A percentile compares a stretch with the other conserved stretches of the same genome.
Evolutionary conservation across 2,329 filamentous ascomycete genomes (phyloP).

Genomic region (Colletotrichum neosansevieriae): DNA sequence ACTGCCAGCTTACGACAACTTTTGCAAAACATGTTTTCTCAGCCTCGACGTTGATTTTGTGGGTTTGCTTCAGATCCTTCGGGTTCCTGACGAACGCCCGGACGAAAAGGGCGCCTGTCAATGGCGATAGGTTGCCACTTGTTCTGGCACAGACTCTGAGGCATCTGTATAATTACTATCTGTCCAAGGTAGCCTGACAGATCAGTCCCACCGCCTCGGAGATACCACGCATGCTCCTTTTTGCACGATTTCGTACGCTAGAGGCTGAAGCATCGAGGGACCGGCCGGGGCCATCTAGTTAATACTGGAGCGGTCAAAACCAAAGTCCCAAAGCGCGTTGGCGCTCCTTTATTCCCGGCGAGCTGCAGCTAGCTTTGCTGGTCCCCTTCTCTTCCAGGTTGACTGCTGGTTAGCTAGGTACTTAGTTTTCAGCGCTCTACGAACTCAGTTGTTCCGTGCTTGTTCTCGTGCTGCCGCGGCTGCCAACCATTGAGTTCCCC

Average conservation of each 20-base stretch:
- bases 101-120: neutral
- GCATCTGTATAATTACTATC: neutral
- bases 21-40: neutral
- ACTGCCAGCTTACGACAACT: neutral
- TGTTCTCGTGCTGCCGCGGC: neutral
- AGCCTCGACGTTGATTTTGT: conserved; percentile 6
- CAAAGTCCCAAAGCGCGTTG: neutral
- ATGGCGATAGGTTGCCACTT: neutral
- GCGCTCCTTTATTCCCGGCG: conserved; percentile 11
- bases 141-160: too few relatives aligned
- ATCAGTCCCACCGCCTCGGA: neutral
- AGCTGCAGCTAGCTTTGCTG: conserved; percentile 13
- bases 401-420: neutral
- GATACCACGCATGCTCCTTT: neutral
- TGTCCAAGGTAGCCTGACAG: neutral
- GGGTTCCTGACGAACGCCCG: neutral
- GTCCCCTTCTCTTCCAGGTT: too few relatives aligned
- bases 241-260: neutral
- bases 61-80: conserved; percentile 1
- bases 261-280: neutral
- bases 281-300: neutral
- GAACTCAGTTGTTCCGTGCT: neutral
- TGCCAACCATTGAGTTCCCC: conserved; percentile 5
- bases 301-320: neutral
- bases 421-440: too few relatives aligned